Base-by-base conservation (phyloP, 2,329 filamentous ascomycete species). In the Hymenoscyphus occultus region DNA sequence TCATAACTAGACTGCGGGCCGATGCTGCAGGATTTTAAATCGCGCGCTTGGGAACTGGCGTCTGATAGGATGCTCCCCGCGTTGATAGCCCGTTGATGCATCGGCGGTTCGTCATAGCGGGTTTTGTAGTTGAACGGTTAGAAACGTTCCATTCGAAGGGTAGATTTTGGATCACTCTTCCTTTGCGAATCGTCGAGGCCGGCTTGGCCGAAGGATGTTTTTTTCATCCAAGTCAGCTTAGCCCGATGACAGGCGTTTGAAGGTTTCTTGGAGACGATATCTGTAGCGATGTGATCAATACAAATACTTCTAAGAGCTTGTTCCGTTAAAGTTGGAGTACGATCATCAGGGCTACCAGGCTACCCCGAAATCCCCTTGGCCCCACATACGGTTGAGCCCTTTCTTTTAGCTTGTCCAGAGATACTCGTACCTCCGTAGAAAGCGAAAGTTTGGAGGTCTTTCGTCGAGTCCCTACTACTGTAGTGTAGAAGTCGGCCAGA, bases 21-120 rank as follows among this genome's bases (percentile, higher is more conserved):
- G 69, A 70, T 64, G 54, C 68, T 64, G 67, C 65, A 70, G 59
- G 62, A 65, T 64, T 66, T 28, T 56, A 61, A 60, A 48, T 59
- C 7, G 58, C 48, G 22, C 42, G 14, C 56, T 48, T 19, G 31
- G 28, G 16, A 63, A 65, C 65, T 19, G 31, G n/a, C 45, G 62
- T 62, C 58, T 69, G 68, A 70, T 70, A 70, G 68, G 68, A 64
- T 40, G 54, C 39, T 63, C 54, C 51, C 60, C 61, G 28, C 61
- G 57, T 60, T 60, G 54, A 40, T 40, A 42, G 19, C 54, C 66
- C 57, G 64, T 63, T 16, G 56, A 39, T 59, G 56, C 51, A 65
- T 65, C 66, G 67, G 45, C 56, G 40, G 56, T 28, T 65, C 64
- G 68, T 69, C 68, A 69, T 67, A 67, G 59, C 62, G 59, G 42